These are phyloP conservation scores for Acaromyces ingoldii DNA, from an alignment of 1,284 basidiomycete species.

Conservation along the genomic window DNA sequence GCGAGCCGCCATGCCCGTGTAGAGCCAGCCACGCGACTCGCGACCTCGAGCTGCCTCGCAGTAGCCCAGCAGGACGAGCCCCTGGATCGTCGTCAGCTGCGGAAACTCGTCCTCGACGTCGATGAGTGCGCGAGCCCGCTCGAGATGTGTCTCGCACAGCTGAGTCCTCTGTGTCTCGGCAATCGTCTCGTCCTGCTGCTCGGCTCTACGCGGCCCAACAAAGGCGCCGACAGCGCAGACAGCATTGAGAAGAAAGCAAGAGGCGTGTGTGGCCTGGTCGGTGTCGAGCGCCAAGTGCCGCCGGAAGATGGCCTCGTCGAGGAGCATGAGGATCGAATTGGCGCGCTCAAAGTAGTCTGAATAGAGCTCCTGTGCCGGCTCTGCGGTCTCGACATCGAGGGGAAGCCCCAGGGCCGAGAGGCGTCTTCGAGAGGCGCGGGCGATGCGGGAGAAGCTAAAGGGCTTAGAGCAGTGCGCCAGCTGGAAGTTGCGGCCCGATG, in stretches of 20 bases:
- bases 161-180: too few species aligned
- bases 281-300: neutral
- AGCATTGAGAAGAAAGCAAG: constrained; percentile 1
- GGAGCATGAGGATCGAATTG: neutral
- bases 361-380: neutral
- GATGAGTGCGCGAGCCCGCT: neutral
- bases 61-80: neutral
- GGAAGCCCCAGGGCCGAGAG: neutral
- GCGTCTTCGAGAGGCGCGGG: neutral
- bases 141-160: neutral
- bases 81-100: neutral
- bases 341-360: neutral
- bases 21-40: constrained; percentile 4
- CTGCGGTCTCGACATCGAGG: neutral
- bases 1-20: constrained; percentile 3
- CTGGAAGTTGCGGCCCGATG: constrained; percentile 1
- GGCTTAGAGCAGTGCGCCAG: neutral
- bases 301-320: neutral
- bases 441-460: neutral
- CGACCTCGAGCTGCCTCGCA: neutral
- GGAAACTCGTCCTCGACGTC: neutral
- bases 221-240: constrained; percentile 3
- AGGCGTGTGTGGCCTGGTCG: neutral
- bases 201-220: neutral
- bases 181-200: too few species aligned